phyloP scores from a whole-genome alignment of 2,329 filamentous ascomycete genomes.

The Xylaria sp. region DNA sequence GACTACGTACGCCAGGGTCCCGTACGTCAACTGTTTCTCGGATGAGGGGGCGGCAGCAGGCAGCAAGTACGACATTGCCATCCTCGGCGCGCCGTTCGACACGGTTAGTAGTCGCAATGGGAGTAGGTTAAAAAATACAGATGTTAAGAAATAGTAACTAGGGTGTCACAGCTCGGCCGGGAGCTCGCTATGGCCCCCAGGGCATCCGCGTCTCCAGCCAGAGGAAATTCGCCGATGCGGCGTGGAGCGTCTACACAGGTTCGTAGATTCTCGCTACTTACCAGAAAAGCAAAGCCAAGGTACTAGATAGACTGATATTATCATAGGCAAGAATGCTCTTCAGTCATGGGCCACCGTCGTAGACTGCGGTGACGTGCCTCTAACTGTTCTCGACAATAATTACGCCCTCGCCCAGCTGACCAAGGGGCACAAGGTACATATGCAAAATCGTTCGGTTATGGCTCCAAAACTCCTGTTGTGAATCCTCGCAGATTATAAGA shows the following conservation, averaged over 20 bases:
- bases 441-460: constrained; percentile 13
- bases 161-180: constrained; percentile 51
- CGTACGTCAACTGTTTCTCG: constrained; percentile 70
- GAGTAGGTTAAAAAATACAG: neutral
- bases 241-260: constrained; percentile 63
- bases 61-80: constrained; percentile 66
- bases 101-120: constrained; percentile 49
- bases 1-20: constrained; percentile 71
- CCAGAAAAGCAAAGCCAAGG: neutral
- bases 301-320: neutral
- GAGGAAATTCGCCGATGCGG: constrained; percentile 41
- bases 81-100: constrained; percentile 63
- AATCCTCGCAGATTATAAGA: neutral
- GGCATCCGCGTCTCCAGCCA: constrained; percentile 50
- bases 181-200: constrained; percentile 52
- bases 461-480: no score
- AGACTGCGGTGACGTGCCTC: constrained; percentile 82
- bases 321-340: constrained; percentile 70
- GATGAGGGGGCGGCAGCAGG: constrained; percentile 52
- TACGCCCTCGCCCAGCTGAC: constrained; percentile 80
- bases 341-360: constrained; percentile 77
- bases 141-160: constrained; percentile 30
- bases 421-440: constrained; percentile 66
- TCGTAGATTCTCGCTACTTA: neutral
- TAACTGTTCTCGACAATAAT: constrained; percentile 81